Percentiles rank a stretch among this genome's conserved stretches.
Evolutionary conservation across 2,329 filamentous ascomycete species (phyloP).

Genomic region (Esteya vermicola): DNA sequence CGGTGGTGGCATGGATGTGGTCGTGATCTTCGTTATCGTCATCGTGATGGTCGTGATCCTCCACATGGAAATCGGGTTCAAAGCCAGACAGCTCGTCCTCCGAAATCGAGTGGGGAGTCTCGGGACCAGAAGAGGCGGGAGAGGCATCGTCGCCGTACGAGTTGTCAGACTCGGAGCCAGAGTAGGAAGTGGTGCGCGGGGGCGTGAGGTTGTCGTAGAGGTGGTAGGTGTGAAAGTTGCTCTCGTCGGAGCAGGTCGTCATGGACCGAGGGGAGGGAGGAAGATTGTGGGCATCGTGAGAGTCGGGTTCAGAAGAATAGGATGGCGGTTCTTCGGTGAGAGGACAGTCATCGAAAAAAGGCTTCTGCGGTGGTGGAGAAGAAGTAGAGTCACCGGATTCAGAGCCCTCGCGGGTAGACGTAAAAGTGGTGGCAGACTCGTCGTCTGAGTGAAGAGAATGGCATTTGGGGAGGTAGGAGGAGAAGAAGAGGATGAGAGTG

Average conservation of each 20-base stretch:
- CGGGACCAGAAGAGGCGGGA: conserved; percentile 30
- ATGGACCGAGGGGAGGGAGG: conserved; percentile 35
- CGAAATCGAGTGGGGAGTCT: conserved; percentile 30
- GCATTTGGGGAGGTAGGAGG: conserved; percentile 40
- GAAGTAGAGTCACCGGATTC: too few relatives aligned
- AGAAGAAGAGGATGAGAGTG: conserved; percentile 45
- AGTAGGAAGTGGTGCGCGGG: conserved; percentile 36
- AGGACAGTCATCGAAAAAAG: conserved; percentile 27
- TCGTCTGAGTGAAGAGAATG: conserved; percentile 24
- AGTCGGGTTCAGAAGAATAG: conserved; percentile 13
- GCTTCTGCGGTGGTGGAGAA: too few relatives aligned
- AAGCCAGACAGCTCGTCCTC: too few relatives aligned
- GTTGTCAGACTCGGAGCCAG: conserved; percentile 31
- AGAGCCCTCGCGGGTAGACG: too few relatives aligned
- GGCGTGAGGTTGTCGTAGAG: conserved; percentile 21
- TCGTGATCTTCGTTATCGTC: too few relatives aligned
- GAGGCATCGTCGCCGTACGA: conserved; percentile 25
- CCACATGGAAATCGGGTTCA: too few relatives aligned
- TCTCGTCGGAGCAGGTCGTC: conserved; percentile 30
- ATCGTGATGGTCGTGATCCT: too few relatives aligned
- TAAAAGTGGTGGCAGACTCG: background rate
- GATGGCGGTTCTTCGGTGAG: conserved; percentile 31
- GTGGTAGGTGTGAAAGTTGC: conserved; percentile 20
- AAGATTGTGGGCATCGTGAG: conserved; percentile 17
- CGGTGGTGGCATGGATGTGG: too few relatives aligned